Percentiles rank a stretch among this genome's conserved stretches.
These are phyloP conservation scores for Purshia tridentata DNA, from an alignment of 306 rosid species.

Conservation along the genomic window DNA sequence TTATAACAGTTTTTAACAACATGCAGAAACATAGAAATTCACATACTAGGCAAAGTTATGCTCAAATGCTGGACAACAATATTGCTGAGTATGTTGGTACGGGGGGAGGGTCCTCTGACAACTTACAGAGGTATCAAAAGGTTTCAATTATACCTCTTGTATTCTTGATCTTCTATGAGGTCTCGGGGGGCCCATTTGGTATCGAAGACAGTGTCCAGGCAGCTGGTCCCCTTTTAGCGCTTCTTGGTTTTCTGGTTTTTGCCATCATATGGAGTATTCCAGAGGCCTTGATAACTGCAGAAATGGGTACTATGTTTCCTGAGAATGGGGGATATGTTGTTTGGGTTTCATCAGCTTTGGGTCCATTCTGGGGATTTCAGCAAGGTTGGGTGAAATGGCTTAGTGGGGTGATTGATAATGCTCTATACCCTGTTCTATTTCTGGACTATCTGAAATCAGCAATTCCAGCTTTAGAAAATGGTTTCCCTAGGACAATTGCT, in stretches of 20 bases:
- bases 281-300: constrained; percentile 68
- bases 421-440: constrained; percentile 57
- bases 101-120: constrained; percentile 18
- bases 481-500: constrained; percentile 46
- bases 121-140: constrained; percentile 7
- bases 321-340: constrained; percentile 70
- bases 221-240: constrained; percentile 59
- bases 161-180: constrained; percentile 65
- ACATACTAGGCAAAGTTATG: constrained; percentile 1
- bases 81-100: not conserved
- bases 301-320: constrained; percentile 67
- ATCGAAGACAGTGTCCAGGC: constrained; percentile 61
- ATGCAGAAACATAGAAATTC: constrained; percentile 21
- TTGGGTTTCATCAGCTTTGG: constrained; percentile 72
- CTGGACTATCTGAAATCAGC: constrained; percentile 61
- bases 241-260: constrained; percentile 50
- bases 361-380: constrained; percentile 69
- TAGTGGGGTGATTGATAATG: constrained; percentile 72
- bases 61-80: constrained; percentile 15
- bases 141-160: constrained; percentile 37
- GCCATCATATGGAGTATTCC: constrained; percentile 67
- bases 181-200: constrained; percentile 73
- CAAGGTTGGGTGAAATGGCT: constrained; percentile 77
- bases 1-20: not conserved
- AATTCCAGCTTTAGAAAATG: constrained; percentile 47